A percentile compares a stretch with the other conserved stretches of the same genome.
phyloP scores from a whole-genome alignment of 768 basidiomycete genomes.

The Rhodotorula kratochvilovae region DNA sequence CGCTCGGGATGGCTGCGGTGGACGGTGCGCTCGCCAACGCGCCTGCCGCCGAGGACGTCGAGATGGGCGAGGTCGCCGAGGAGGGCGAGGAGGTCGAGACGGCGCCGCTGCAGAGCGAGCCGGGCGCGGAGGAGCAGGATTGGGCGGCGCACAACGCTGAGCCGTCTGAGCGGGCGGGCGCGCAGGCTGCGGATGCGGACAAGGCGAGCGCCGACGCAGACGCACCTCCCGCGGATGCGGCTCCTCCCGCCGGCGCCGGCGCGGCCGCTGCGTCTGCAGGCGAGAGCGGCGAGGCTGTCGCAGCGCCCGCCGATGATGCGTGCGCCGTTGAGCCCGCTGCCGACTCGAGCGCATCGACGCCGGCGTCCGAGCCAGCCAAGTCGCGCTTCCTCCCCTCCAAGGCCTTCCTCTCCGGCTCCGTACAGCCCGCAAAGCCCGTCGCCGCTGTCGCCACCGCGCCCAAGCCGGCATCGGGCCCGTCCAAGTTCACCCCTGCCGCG shows the following conservation, averaged over 20 bases:
- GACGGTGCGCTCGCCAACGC: neutral
- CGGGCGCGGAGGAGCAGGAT: too few relatives aligned
- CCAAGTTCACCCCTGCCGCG: conserved; percentile 1
- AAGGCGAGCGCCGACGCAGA: too few relatives aligned
- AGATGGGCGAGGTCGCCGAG: neutral
- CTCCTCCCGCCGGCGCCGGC: too few relatives aligned
- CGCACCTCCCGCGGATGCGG: too few relatives aligned
- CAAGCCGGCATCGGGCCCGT: neutral
- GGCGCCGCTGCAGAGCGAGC: neutral
- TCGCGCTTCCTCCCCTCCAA: conserved; percentile 4
- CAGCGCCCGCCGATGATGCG: neutral
- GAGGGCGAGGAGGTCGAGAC: neutral
- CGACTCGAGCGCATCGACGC: neutral
- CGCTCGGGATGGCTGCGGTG: neutral
- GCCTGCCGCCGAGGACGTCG: neutral
- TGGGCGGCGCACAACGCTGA: too few relatives aligned
- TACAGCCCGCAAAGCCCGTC: neutral
- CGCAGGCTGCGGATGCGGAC: too few relatives aligned
- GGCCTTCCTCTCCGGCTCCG: neutral
- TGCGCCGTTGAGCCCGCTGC: neutral
- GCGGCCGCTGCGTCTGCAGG: too few relatives aligned
- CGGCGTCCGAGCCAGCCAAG: neutral
- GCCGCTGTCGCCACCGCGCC: neutral
- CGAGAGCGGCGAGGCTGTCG: neutral
- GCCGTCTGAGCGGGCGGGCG: too few relatives aligned